A percentile compares a stretch with the other conserved stretches of the same genome.
These are phyloP conservation scores for Diplodia scrobiculata DNA, from an alignment of 2,329 filamentous ascomycete genomes.

Conservation along the genomic window DNA sequence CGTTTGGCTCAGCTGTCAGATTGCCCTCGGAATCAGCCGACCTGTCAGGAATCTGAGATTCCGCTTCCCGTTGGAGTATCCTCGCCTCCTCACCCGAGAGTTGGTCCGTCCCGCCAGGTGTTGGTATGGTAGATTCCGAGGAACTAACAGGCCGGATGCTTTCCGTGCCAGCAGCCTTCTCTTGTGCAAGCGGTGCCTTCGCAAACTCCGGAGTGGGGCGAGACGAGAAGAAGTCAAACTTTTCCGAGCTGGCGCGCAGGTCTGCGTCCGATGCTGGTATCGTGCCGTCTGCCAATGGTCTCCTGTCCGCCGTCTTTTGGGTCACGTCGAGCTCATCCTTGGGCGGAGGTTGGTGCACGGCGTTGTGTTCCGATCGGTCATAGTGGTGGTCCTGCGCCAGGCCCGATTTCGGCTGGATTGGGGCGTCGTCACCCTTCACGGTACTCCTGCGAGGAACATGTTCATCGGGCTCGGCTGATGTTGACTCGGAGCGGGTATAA, in stretches of 20 bases:
- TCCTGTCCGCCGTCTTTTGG: slow-evolving; percentile 50
- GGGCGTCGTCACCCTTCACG: slow-evolving; percentile 38
- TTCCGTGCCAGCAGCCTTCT: slow-evolving; percentile 31
- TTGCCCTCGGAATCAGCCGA: slow-evolving; percentile 47
- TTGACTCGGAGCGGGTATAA: slow-evolving; percentile 36
- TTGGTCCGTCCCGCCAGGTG: slow-evolving; percentile 34
- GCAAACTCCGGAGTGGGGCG: slow-evolving; percentile 41
- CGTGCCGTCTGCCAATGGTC: slow-evolving; percentile 55
- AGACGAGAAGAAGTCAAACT: slow-evolving; percentile 42
- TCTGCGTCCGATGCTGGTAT: slow-evolving; percentile 48
- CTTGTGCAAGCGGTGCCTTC: slow-evolving; percentile 43
- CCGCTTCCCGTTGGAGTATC: slow-evolving; percentile 52
- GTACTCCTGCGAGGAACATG: slow-evolving; percentile 40
- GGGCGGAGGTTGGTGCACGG: slow-evolving; percentile 43
- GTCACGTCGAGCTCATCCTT: slow-evolving; percentile 48
- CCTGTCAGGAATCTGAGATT: slow-evolving; percentile 57
- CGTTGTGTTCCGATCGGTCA: slow-evolving; percentile 48
- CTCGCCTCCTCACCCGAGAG: slow-evolving; percentile 50
- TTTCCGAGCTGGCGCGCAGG: slow-evolving; percentile 35
- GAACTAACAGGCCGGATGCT: slow-evolving; percentile 46
- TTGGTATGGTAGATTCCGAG: slow-evolving; percentile 47
- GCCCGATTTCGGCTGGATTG: slow-evolving; percentile 5
- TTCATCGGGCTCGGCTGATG: slow-evolving; percentile 34
- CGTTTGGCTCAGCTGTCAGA: slow-evolving; percentile 48
- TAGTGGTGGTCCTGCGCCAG: slow-evolving; percentile 57